Conservation (phyloP, 2,329 filamentous ascomycete species). For the Paecilomyces variotii region DNA sequence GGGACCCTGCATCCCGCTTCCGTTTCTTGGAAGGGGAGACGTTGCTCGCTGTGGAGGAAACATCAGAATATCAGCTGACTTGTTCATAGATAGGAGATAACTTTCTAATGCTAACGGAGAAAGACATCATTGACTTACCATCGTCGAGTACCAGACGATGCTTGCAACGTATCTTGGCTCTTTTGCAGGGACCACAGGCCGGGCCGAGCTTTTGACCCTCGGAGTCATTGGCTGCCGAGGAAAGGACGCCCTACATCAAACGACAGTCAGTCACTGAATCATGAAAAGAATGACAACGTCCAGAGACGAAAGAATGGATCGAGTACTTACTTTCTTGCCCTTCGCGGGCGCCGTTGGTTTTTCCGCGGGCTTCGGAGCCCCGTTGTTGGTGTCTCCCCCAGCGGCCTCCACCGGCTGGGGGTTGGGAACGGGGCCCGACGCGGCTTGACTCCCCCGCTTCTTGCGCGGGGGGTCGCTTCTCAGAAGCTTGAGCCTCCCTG, state of each 20-base stretch:
- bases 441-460: neutral
- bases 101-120: neutral
- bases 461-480: neutral
- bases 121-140: neutral
- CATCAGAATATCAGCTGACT: neutral
- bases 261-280: neutral
- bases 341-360: neutral
- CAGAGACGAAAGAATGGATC: neutral
- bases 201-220: slow-evolving; percentile 3
- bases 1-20: slow-evolving; percentile 3
- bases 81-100: neutral
- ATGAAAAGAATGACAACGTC: neutral
- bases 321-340: neutral
- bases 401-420: neutral
- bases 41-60: neutral
- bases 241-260: neutral
- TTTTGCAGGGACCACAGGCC: slow-evolving; percentile 16
- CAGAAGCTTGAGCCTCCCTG: neutral
- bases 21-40: slow-evolving; percentile 1
- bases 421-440: neutral
- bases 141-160: slow-evolving; percentile 9
- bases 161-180: slow-evolving; percentile 18
- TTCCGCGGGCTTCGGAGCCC: neutral
- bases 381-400: neutral
- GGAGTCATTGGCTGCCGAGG: neutral